phyloP scores from a whole-genome alignment of 352 stramenopile species.

The Blastocystis sp. region DNA sequence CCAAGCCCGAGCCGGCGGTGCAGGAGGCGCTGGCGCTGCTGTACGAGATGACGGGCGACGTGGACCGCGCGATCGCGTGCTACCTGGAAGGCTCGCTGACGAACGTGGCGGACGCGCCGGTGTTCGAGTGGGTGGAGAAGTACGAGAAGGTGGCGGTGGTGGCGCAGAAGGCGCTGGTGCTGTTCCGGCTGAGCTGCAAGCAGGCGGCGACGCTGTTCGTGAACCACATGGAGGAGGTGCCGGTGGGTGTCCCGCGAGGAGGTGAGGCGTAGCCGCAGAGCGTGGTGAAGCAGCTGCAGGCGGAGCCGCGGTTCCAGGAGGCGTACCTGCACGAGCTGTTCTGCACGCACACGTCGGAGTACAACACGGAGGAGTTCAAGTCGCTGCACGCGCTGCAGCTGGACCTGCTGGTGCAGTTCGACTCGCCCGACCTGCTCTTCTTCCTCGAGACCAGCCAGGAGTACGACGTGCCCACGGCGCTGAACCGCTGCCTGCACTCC shows the following conservation, averaged over 20 bases:
- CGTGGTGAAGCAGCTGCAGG: slow-evolving; percentile 18
- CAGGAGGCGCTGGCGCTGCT: slow-evolving; percentile 36
- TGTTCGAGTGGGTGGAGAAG: slow-evolving; percentile 51
- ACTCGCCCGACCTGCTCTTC: slow-evolving; percentile 53
- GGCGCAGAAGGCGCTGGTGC: slow-evolving; percentile 4
- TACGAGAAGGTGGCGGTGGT: slow-evolving; percentile 1
- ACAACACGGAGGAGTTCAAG: slow-evolving; percentile 64
- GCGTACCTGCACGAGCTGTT: slow-evolving; percentile 59
- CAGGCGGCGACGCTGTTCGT: slow-evolving; percentile 22
- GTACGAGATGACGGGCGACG: slow-evolving; percentile 31
- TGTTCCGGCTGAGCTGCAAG: slow-evolving; percentile 53
- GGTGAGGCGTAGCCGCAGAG: slow-evolving; percentile 25
- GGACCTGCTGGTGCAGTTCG: slow-evolving; percentile 40
- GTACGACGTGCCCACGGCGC: slow-evolving; percentile 52
- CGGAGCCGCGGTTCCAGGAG: slow-evolving; percentile 29
- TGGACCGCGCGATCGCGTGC: background rate
- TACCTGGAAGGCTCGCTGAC: slow-evolving; percentile 22
- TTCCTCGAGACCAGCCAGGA: slow-evolving; percentile 56
- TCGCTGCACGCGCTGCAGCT: slow-evolving; percentile 44
- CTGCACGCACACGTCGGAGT: slow-evolving; percentile 49
- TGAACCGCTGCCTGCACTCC: slow-evolving; percentile 35
- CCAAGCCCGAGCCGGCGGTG: background rate
- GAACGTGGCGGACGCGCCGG: slow-evolving; percentile 10
- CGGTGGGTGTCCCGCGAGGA: background rate
- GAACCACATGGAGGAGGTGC: slow-evolving; percentile 48